Base-by-base conservation (phyloP, 2,329 filamentous ascomycete species). In the Colletotrichum filicis region DNA sequence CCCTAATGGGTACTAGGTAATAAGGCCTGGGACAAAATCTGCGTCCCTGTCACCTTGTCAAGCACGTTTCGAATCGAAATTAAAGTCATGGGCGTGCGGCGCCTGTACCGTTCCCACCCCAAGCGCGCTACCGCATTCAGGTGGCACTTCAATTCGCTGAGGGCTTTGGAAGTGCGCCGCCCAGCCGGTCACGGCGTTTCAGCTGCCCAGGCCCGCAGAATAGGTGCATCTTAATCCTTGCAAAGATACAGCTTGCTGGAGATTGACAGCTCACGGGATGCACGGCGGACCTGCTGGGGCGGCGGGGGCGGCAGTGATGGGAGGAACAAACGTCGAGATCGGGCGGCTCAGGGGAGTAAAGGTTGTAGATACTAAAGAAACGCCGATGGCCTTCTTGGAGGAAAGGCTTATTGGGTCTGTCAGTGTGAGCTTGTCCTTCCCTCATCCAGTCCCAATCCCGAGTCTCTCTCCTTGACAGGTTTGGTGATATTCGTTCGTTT, bases 21-120 rank as follows among this genome's bases (percentile, higher is more conserved):
- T 6, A 46, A 14, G 37, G 37, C 24, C 22, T 59, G 12, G 16
- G 30, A 7, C 22, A 22, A 19, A 42, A 42, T 42, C 5, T 16
- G 37, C 16, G 12, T 30, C 12, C 55, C 37, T 1, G 14, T 14
- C 24, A 26, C 61, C 61, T 55, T 55, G 68, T 59, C 62, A 30
- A 56, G 28, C 35, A 16, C 46, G 68, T 70, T 70, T 70, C 68
- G 37, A 70, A 60, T 66, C 30, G 24, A 66, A 56, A 70, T 70
- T 70, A 55, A 28, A 56, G 68, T 70, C 53, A 24, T 26, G 26
- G 16, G 35, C 60, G 16, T 55, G 55, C 30, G 46, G 32, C 42
- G 42, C 55, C 37, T 37, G n/a, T 26, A 24, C 30, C 42, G 32
- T 32, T 16, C 42, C 53, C n/a, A 42, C 66, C 19, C 32, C 46